Percentiles rank a stretch among this genome's conserved stretches.
phyloP scores from a whole-genome alignment of 495 filamentous ascomycete species.

The Parmelia sp. region DNA sequence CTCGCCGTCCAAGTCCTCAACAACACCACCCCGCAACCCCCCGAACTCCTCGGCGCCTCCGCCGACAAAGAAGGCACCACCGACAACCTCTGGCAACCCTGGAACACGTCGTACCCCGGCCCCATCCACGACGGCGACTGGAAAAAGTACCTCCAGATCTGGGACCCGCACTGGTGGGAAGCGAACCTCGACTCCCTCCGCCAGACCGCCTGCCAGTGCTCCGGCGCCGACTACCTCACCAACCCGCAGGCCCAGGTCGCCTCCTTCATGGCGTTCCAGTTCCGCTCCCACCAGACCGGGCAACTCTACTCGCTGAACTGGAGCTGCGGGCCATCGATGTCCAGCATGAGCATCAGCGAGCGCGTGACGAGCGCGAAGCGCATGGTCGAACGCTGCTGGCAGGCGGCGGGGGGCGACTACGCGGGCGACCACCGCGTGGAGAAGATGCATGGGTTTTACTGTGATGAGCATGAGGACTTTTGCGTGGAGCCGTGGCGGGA shows the following conservation, averaged over 20 bases:
- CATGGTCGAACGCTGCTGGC: background rate
- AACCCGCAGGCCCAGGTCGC: background rate
- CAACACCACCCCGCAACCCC: background rate
- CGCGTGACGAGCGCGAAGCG: background rate
- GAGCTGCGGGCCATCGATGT: background rate
- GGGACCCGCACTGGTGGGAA: constrained; percentile 4
- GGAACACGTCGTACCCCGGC: background rate
- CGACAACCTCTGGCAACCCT: background rate
- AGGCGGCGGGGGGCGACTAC: background rate
- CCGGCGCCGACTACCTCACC: background rate
- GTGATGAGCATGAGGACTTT: background rate
- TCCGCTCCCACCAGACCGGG: background rate
- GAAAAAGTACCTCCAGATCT: background rate
- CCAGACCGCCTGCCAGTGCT: constrained; percentile 3
- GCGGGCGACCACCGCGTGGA: background rate
- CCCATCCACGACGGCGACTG: constrained; percentile 10
- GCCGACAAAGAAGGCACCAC: background rate
- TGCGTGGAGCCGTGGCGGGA: background rate
- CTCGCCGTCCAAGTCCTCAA: background rate
- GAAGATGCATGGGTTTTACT: background rate
- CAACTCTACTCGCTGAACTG: background rate
- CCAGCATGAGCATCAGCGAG: background rate
- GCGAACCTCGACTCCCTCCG: constrained; percentile 1
- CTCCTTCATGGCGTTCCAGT: background rate
- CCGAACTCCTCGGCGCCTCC: background rate